A percentile compares a stretch with the other conserved stretches of the same genome.
phyloP scores from a whole-genome alignment of 2,329 filamentous ascomycete genomes.

The Phyllosticta citribraziliensis region DNA sequence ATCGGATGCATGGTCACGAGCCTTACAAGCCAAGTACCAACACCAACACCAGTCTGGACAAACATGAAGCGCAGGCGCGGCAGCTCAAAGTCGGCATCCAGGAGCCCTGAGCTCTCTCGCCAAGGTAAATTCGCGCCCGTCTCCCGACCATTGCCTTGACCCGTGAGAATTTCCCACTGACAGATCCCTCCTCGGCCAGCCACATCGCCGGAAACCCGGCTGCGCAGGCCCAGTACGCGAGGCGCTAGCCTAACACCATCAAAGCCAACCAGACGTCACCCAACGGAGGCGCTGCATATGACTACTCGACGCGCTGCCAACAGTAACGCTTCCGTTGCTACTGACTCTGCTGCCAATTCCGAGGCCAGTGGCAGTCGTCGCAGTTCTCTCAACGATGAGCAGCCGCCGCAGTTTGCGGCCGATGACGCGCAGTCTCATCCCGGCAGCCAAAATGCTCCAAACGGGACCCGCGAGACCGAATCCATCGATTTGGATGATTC shows the following conservation, averaged over 20 bases:
- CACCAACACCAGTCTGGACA: not conserved
- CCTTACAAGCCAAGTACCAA: not conserved
- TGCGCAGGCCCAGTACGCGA: slow-evolving; percentile 27
- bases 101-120: slow-evolving; percentile 6
- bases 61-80: slow-evolving; percentile 10
- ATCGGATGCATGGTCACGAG: slow-evolving; percentile 2
- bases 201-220: slow-evolving; percentile 19
- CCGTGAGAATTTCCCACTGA: slow-evolving; percentile 3
- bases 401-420: not conserved
- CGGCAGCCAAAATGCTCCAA: not conserved
- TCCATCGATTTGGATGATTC: slow-evolving; percentile 6
- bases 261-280: slow-evolving; percentile 30
- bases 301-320: slow-evolving; percentile 36
- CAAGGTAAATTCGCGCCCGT: slow-evolving; percentile 2
- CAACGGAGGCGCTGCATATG: slow-evolving; percentile 40
- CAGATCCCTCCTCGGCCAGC: slow-evolving; percentile 16
- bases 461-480: not conserved
- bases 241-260: slow-evolving; percentile 20
- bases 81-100: slow-evolving; percentile 2
- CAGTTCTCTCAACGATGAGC: slow-evolving; percentile 25
- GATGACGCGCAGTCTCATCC: slow-evolving; percentile 1
- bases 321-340: slow-evolving; percentile 26
- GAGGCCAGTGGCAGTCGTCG: slow-evolving; percentile 28
- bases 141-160: not conserved
- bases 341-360: slow-evolving; percentile 22